A percentile compares a stretch with the other conserved stretches of the same genome.
phyloP scores from a whole-genome alignment of 2,329 filamentous ascomycete species.

The Plectosphaerella cucumerina region DNA sequence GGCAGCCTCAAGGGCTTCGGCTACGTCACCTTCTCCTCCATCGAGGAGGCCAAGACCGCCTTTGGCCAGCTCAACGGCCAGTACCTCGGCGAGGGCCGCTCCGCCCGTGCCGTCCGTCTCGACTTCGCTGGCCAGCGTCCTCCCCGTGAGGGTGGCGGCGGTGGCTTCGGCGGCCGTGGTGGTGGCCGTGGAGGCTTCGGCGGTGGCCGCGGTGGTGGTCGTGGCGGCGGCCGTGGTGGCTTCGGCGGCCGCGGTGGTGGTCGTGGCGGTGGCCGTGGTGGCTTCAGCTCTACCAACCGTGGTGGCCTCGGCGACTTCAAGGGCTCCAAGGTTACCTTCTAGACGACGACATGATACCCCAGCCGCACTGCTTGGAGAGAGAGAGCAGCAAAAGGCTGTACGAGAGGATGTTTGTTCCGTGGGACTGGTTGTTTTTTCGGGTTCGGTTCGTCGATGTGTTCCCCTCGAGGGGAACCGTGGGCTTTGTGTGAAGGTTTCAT shows the following conservation, averaged over 20 bases:
- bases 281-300: conserved; percentile 39
- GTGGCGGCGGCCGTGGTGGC: conserved; percentile 32
- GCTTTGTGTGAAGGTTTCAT: conserved; percentile 43
- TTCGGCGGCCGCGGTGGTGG: conserved; percentile 46
- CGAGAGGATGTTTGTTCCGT: conserved; percentile 45
- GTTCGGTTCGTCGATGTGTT: neutral
- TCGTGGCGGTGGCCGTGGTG: conserved; percentile 48
- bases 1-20: conserved; percentile 89
- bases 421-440: conserved; percentile 48
- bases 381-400: conserved; percentile 37
- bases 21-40: conserved; percentile 77
- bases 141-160: conserved; percentile 49
- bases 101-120: conserved; percentile 71
- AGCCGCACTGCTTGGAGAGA: conserved; percentile 28
- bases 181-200: conserved; percentile 41
- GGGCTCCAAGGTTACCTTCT: conserved; percentile 77
- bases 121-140: conserved; percentile 73
- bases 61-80: conserved; percentile 67
- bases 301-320: conserved; percentile 42
- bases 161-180: conserved; percentile 46
- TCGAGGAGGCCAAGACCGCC: conserved; percentile 78
- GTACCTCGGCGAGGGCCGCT: conserved; percentile 58
- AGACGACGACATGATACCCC: conserved; percentile 18
- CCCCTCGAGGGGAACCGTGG: conserved; percentile 36
- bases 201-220: conserved; percentile 43